Percentiles rank a stretch among this genome's conserved stretches.
phyloP scores from a whole-genome alignment of 2,329 filamentous ascomycete genomes.

The Aciculosporium take region DNA sequence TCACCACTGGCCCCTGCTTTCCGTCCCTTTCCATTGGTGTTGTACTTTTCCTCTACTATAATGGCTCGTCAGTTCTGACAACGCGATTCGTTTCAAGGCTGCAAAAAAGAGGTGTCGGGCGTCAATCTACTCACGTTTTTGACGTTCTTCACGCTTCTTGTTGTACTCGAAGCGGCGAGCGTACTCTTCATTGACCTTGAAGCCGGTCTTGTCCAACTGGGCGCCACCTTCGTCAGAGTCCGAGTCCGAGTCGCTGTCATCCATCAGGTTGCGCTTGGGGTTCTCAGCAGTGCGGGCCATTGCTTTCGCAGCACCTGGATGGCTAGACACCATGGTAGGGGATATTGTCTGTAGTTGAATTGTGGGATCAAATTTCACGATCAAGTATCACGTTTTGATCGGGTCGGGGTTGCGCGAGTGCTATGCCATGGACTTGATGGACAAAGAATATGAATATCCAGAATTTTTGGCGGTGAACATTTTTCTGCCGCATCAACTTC shows the following conservation, averaged over 20 bases:
- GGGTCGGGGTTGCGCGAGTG: neutral
- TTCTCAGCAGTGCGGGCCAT: slow-evolving; percentile 16
- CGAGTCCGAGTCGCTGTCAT: slow-evolving; percentile 40
- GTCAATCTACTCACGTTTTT: slow-evolving; percentile 39
- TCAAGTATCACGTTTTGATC: neutral
- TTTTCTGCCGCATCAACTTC: slow-evolving; percentile 11
- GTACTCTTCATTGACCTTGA: slow-evolving; percentile 85
- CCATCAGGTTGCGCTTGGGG: slow-evolving; percentile 36
- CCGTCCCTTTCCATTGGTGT: slow-evolving; percentile 27
- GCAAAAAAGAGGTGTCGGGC: neutral
- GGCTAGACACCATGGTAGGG: slow-evolving; percentile 7
- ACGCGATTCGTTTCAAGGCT: neutral
- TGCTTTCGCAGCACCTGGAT: neutral
- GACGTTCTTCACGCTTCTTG: slow-evolving; percentile 84
- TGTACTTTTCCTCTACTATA: slow-evolving; percentile 78
- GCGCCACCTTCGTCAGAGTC: slow-evolving; percentile 33
- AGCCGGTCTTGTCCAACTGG: slow-evolving; percentile 27
- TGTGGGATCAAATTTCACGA: neutral
- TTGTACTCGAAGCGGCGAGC: slow-evolving; percentile 88
- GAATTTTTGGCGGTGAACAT: slow-evolving; percentile 21
- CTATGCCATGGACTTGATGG: neutral
- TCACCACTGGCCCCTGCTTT: neutral
- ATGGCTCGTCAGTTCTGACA: slow-evolving; percentile 6
- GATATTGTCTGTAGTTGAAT: neutral
- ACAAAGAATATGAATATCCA: neutral